phyloP scores from a whole-genome alignment of 352 stramenopile species.

The Blastocystis sp. region DNA sequence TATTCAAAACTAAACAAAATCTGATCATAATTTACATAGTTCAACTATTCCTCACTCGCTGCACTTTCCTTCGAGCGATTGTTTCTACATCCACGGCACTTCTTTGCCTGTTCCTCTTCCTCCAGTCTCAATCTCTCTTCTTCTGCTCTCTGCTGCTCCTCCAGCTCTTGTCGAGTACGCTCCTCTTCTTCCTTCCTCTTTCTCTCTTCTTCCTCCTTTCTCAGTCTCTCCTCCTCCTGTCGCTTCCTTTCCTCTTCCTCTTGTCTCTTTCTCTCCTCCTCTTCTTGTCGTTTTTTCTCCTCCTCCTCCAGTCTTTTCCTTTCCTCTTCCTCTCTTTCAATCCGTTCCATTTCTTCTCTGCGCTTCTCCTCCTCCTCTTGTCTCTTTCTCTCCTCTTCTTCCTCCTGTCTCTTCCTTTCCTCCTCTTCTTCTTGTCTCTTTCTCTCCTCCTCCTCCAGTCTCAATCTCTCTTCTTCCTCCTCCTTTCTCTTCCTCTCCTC shows the following conservation, averaged over 20 bases:
- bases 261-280: neutral
- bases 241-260: neutral
- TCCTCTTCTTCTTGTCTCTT: slow-evolving; percentile 52
- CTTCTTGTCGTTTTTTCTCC: neutral
- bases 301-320: neutral
- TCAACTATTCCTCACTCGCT: neutral
- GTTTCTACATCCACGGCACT: slow-evolving; percentile 17
- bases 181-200: neutral
- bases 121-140: slow-evolving; percentile 8
- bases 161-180: neutral
- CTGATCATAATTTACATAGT: neutral
- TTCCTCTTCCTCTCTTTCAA: neutral
- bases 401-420: neutral
- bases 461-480: neutral
- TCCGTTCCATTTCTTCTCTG: neutral
- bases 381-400: slow-evolving; percentile 16
- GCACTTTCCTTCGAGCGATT: neutral
- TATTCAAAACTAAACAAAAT: neutral
- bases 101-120: slow-evolving; percentile 40
- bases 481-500: neutral
- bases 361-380: slow-evolving; percentile 12
- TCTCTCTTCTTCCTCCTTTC: neutral
- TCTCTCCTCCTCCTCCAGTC: neutral
- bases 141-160: neutral
- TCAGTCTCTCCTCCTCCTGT: neutral